Base-by-base conservation (phyloP, 805 yeast genomes). In the Millerozyma acaciae region DNA sequence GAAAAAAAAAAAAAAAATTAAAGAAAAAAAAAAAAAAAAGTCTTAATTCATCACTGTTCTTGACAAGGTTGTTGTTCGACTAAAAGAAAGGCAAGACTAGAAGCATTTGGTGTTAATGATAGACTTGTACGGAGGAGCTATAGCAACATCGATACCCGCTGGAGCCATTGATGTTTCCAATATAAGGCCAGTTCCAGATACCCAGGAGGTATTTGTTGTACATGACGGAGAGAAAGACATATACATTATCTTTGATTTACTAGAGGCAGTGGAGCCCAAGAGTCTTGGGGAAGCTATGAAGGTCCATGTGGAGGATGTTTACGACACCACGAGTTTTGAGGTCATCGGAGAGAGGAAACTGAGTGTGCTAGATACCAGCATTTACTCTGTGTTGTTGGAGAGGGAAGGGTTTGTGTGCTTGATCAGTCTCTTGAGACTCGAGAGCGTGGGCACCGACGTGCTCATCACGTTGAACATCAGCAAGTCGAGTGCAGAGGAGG, bases 191-290 rank as follows among this genome's bases (percentile, higher is more conserved):
- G 76, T 93, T 3, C 97, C 98, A 0, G 97, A 93, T 50, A 79
- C 88, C 1, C 97, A 93, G 53, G 98, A 90, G 55, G 96, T 90
- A 16, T 93, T 74, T 55, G 76, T 89, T 12, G 28, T 62, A n/a
- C 64, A 63, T 28, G 40, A 36, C 2, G 45, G 63, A 5, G 54
- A 56, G 6, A 53, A 53, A 4, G 75, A 78, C 33, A 77, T 72
- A 43, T 73, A 83, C 12, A 51, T 82, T 7, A 77, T 83, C n/a
- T 50, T 83, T 13, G 93, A 83, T 40, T 53, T 83, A 10, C 54
- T 83, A 41, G 85, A 83, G 43, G 22, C 8, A 20, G 75, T 76
- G 0, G 62, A 17, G n/a, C 56, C 1, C 47, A 41, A 7, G 41
- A 39, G 0, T 62, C 60, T 14, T 68, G 65, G 12, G 16, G 39